Base-by-base conservation (phyloP, 371 early-diverging fungal species). In the Umbelopsis sp. region DNA sequence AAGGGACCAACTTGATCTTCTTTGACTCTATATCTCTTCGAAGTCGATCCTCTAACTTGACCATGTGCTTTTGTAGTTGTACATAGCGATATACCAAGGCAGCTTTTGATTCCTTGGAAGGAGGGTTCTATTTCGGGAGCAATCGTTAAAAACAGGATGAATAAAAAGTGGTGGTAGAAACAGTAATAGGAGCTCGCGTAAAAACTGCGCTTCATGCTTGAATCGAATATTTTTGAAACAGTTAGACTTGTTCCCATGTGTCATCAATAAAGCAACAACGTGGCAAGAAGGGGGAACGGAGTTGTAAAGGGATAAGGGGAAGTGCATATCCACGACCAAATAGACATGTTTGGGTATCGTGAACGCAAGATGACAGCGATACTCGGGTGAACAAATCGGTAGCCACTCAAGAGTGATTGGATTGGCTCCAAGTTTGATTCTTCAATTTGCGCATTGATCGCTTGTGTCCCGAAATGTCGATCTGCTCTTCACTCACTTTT, bases 41-140 rank as follows among this genome's bases (percentile, higher is more conserved):
- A 16, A 71, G 25, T 46, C 67, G 69, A 22, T 62, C 45, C 32
- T 71, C 71, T 16, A 71, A 38, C 29, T 62, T 67, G 4, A 71
- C 44, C 25, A 71, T 41, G 16, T 64, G 68, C 57, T 52, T 62
- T 64, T 71, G 71, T 5, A 68, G 44, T 25, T 71, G 63, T 11
- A 71, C 71, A 68, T 71, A 71, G 41, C 32, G 25, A 18, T 68
- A 53, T 22, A 71, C 64, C 20, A 68, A 44, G 35, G 68, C 50
- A 1, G 71, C 50, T 68, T 71, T 71, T 7, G 71, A 57, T 64
- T 71, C 71, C 48, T 62, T 41, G 24, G 71, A 44, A 16, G 71
- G 44, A 9, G 71, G 71, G 24, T 37, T 57, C 71, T 71, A 24
- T 63, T 22, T 25, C 37, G 10, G 22, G 35, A 38, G 37, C 5